Percentiles rank a stretch among this genome's conserved stretches.
These are phyloP conservation scores for Penicillium riverlandense DNA, from an alignment of 495 filamentous ascomycete genomes.

Conservation along the genomic window DNA sequence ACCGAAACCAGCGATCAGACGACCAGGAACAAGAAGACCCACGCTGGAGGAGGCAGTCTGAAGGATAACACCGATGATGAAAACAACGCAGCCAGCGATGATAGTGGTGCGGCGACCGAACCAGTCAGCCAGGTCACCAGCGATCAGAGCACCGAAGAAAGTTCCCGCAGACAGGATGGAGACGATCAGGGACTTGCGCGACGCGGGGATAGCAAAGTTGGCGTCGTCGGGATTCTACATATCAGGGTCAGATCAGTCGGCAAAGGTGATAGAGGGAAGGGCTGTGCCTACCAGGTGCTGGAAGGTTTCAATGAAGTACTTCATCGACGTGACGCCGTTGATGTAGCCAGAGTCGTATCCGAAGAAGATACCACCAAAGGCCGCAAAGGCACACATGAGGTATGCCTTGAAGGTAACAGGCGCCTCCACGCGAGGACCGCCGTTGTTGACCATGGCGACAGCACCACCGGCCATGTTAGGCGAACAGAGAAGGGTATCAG, in stretches of 20 bases:
- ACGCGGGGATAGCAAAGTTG: slow-evolving; percentile 39
- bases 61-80: slow-evolving; percentile 55
- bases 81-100: slow-evolving; percentile 57
- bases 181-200: slow-evolving; percentile 55
- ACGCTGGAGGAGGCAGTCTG: slow-evolving; percentile 47
- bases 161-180: slow-evolving; percentile 70
- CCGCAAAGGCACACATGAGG: slow-evolving; percentile 52
- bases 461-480: neutral
- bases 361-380: slow-evolving; percentile 55
- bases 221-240: slow-evolving; percentile 17
- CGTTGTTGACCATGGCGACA: slow-evolving; percentile 25
- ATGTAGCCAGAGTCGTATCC: slow-evolving; percentile 51
- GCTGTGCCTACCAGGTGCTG: slow-evolving; percentile 20
- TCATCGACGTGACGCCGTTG: slow-evolving; percentile 46
- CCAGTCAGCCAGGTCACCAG: slow-evolving; percentile 61
- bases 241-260: no score
- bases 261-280: neutral
- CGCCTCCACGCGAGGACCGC: slow-evolving; percentile 46
- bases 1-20: slow-evolving; percentile 65
- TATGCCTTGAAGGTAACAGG: slow-evolving; percentile 58
- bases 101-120: slow-evolving; percentile 63
- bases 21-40: slow-evolving; percentile 57
- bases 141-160: slow-evolving; percentile 68
- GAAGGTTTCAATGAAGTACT: slow-evolving; percentile 43
- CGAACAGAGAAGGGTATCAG: no score